A percentile compares a stretch with the other conserved stretches of the same genome.
Conservation (phyloP, 164 flowering plant genomes). For the Sextonia rubra region DNA sequence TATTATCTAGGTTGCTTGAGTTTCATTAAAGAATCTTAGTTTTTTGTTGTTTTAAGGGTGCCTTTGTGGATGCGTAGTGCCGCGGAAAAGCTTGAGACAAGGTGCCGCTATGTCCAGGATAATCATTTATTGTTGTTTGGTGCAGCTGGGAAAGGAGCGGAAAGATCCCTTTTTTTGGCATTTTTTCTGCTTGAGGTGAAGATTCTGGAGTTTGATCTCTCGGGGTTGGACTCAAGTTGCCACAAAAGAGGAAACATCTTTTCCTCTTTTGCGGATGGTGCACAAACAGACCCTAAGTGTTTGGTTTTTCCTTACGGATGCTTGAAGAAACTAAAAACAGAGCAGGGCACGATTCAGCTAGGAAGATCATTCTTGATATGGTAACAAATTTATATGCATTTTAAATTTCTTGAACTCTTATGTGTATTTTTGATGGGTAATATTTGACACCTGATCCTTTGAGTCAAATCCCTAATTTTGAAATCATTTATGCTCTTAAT, state of each 20-base stretch:
- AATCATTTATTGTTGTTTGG: no score
- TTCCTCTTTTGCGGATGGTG: no score
- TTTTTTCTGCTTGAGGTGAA: no score
- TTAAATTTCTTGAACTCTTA: not conserved
- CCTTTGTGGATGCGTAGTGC: no score
- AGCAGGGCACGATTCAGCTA: slow-evolving; percentile 81
- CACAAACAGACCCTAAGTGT: not conserved
- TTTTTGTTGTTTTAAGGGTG: not conserved
- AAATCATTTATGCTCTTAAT: not conserved
- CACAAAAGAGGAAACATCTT: no score
- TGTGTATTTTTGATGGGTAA: not conserved
- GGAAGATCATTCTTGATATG: slow-evolving; percentile 93
- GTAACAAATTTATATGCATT: slow-evolving; percentile 30
- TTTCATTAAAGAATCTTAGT: not conserved
- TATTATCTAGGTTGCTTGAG: not conserved
- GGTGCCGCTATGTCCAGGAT: no score
- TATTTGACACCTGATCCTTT: not conserved
- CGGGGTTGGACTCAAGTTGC: no score
- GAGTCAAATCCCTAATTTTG: not conserved
- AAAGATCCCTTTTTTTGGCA: no score
- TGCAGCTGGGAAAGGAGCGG: no score
- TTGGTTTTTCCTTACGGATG: slow-evolving; percentile 56
- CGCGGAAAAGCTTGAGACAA: no score
- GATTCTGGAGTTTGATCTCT: no score
- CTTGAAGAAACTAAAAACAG: slow-evolving; percentile 70